phyloP scores from a whole-genome alignment of 495 filamentous ascomycete species.

The Monascus purpureus region DNA sequence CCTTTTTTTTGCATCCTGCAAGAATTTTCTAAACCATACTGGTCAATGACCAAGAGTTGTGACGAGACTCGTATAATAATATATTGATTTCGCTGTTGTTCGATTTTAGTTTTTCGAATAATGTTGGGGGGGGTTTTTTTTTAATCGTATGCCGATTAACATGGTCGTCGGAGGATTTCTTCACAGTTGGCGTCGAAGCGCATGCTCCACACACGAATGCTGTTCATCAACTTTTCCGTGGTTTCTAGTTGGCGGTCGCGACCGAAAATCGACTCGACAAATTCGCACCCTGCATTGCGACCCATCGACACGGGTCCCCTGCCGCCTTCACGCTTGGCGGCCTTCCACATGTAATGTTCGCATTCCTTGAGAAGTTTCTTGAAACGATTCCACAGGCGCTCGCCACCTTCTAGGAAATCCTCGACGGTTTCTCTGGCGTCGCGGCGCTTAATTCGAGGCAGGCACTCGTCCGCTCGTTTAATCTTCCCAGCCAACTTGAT shows the following conservation, averaged over 20 bases:
- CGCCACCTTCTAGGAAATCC: conserved; percentile 85
- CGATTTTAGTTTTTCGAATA: no score
- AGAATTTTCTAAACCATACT: no score
- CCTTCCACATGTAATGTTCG: conserved; percentile 85
- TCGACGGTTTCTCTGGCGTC: conserved; percentile 72
- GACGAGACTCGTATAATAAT: no score
- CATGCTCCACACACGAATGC: conserved; percentile 84
- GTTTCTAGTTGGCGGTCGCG: conserved; percentile 80
- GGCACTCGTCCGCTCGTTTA: conserved; percentile 76
- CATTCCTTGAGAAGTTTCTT: conserved; percentile 79
- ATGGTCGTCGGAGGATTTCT: conserved; percentile 67
- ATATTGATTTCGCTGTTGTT: no score
- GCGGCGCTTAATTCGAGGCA: conserved; percentile 52
- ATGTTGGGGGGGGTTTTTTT: no score
- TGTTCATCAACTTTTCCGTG: conserved; percentile 92
- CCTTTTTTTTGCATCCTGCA: no score
- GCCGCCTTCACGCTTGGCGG: conserved; percentile 49
- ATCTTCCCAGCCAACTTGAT: conserved; percentile 95
- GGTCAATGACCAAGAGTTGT: no score
- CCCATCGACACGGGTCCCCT: conserved; percentile 61
- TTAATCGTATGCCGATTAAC: no score
- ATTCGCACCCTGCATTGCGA: conserved; percentile 86
- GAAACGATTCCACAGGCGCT: conserved; percentile 74
- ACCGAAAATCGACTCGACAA: conserved; percentile 94
- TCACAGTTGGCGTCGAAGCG: conserved; percentile 96